A percentile compares a stretch with the other conserved stretches of the same genome.
Evolutionary conservation across 352 stramenopile genomes (phyloP).

Genomic region (Phytophthora colocasiae): DNA sequence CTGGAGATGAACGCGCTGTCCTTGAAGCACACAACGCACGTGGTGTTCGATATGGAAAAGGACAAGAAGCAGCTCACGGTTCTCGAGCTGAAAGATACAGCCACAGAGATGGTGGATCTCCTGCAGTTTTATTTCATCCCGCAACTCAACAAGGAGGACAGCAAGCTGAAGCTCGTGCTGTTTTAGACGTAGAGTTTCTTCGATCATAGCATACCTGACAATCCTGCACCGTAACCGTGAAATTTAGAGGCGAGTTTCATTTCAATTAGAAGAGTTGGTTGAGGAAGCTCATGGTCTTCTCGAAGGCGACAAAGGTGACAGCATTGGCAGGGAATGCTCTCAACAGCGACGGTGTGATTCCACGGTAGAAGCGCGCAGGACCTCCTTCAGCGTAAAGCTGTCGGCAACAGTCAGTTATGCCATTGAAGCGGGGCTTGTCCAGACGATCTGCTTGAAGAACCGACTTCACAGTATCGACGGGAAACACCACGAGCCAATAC

Average conservation of each 20-base stretch:
- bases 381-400: conserved; percentile 79
- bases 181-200: conserved; percentile 46
- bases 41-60: conserved; percentile 89
- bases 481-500: conserved; percentile 87
- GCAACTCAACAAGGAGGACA: conserved; percentile 51
- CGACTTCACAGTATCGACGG: conserved; percentile 86
- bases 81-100: conserved; percentile 87
- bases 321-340: conserved; percentile 83
- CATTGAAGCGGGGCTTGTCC: conserved; percentile 71
- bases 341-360: conserved; percentile 79
- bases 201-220: no score
- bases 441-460: conserved; percentile 83
- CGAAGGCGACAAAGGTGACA: conserved; percentile 88
- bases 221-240: neutral
- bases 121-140: conserved; percentile 82
- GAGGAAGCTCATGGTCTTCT: conserved; percentile 80
- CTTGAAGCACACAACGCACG: conserved; percentile 78
- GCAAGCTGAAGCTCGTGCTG: conserved; percentile 75
- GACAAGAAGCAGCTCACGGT: conserved; percentile 89
- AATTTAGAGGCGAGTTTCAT: conserved; percentile 3
- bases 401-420: conserved; percentile 70
- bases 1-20: conserved; percentile 81
- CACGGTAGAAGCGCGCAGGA: conserved; percentile 73
- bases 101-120: conserved; percentile 80
- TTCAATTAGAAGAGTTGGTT: conserved; percentile 72